Base-by-base conservation (phyloP, 257 asterid species). In the Primulina eburnea region DNA sequence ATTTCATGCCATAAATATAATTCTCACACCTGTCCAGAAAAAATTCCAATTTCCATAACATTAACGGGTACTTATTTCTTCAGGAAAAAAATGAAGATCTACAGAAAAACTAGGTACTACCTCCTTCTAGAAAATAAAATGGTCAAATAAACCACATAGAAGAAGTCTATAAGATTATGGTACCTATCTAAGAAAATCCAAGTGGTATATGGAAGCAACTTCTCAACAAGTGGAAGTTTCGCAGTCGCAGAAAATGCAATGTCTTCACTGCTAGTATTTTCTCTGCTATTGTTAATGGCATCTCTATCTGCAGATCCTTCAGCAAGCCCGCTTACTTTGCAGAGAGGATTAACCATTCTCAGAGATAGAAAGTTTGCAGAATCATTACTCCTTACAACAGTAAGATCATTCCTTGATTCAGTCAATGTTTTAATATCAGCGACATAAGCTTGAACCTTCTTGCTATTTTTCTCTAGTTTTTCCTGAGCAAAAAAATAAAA, bases 141-240 rank as follows among this genome's bases (percentile, higher is more conserved):
- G 47, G 18, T n/a, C n/a, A 37, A 56, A 67, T 21, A 68, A 65
- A 55, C 38, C 62, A 32, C 30, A 28, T 59, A 74, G 37, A 17
- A 37, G 61, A 28, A 12, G 18, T 37, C 16, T 59, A 26, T 16
- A 62, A 83, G 32, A 61, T 29, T 73, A 60, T 20, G 66, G 59
- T 85, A 91, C 99, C 82, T 91, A 77, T 91, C 85, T 70, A 94
- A 77, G 76, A 87, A 94, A 56, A 86, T 89, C 99, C 99, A 94
- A 62, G 97, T 94, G 62, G 97, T 94, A 71, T 91, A 94, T 37
- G 92, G 83, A 68, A 92, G 96, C 59, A 91, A 81, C 80, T 79
- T 91, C 78, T 94, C 89, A 32, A 85, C 18, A 33, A 14, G 43
- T 12, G 99, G 97, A 73, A 94, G 86, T 77, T 78, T 94, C 74